Conservation (phyloP, 108 stramenopile genomes). For the Conticribra guillardii region DNA sequence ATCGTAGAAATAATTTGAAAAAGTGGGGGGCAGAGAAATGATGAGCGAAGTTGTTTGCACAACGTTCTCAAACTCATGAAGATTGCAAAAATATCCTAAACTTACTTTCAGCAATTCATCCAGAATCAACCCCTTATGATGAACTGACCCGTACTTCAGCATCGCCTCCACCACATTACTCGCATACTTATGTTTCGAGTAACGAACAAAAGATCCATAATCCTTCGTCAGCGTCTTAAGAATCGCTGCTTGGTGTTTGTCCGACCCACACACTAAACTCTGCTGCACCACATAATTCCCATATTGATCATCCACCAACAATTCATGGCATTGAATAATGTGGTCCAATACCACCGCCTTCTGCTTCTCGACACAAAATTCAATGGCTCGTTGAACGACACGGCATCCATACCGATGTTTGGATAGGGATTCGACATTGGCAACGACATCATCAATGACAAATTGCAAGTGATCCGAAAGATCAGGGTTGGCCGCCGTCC, state of each 20-base stretch:
- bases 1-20: constrained; percentile 24
- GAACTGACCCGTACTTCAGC: constrained; percentile 79
- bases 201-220: constrained; percentile 61
- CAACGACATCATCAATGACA: constrained; percentile 87
- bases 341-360: constrained; percentile 67
- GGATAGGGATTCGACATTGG: constrained; percentile 78
- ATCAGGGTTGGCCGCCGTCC: too few relatives aligned
- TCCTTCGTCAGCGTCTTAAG: constrained; percentile 71
- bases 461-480: constrained; percentile 87
- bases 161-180: constrained; percentile 97
- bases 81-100: too few relatives aligned
- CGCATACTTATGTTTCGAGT: constrained; percentile 96
- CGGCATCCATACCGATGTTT: constrained; percentile 95
- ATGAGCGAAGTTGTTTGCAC: background rate
- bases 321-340: constrained; percentile 54
- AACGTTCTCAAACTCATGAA: background rate
- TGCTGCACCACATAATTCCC: constrained; percentile 94
- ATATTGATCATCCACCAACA: constrained; percentile 81
- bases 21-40: constrained; percentile 12
- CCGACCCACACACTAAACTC: constrained; percentile 77
- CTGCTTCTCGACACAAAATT: constrained; percentile 80
- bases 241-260: constrained; percentile 64
- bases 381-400: constrained; percentile 91
- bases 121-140: constrained; percentile 69
- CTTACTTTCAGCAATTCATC: constrained; percentile 73